Conservation (phyloP, 352 stramenopile genomes). For the Pythium myriotylum region DNA sequence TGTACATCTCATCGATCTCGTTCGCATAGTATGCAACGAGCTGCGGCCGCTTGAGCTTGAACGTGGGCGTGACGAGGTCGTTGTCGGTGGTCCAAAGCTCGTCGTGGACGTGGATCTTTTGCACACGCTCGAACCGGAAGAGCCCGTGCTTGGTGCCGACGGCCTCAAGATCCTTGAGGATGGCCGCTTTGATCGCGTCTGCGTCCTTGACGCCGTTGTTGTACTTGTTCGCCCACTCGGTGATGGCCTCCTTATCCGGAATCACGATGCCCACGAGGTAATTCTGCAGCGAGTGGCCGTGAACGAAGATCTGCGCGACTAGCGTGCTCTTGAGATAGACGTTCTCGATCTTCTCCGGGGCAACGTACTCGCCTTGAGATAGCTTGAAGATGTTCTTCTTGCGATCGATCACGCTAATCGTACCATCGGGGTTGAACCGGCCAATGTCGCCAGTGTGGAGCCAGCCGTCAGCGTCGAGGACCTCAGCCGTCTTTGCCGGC, state of each 20-base stretch:
- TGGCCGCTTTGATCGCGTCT: conserved; percentile 39
- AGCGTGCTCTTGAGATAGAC: conserved; percentile 88
- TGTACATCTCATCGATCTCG: conserved; percentile 68
- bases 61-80: conserved; percentile 94
- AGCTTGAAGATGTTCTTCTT: conserved; percentile 93
- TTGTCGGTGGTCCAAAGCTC: conserved; percentile 93
- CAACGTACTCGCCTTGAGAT: conserved; percentile 91
- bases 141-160: conserved; percentile 60
- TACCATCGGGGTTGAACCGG: conserved; percentile 89
- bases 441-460: conserved; percentile 96
- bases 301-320: conserved; percentile 92
- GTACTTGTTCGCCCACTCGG: conserved; percentile 43
- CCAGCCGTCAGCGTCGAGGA: conserved; percentile 90
- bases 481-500: conserved; percentile 85
- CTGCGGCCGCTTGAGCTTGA: conserved; percentile 94
- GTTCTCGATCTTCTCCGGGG: conserved; percentile 96
- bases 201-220: conserved; percentile 33
- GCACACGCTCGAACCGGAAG: conserved; percentile 94
- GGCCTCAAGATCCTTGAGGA: conserved; percentile 56
- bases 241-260: conserved; percentile 30
- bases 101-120: conserved; percentile 50
- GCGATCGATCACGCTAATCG: conserved; percentile 83
- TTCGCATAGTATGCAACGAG: conserved; percentile 55
- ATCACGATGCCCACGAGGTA: conserved; percentile 93
- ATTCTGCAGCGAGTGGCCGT: conserved; percentile 94